These are phyloP conservation scores for Plasmodium billcollinsi DNA, from an alignment of 169 alveolate genomes.

Conservation along the genomic window DNA sequence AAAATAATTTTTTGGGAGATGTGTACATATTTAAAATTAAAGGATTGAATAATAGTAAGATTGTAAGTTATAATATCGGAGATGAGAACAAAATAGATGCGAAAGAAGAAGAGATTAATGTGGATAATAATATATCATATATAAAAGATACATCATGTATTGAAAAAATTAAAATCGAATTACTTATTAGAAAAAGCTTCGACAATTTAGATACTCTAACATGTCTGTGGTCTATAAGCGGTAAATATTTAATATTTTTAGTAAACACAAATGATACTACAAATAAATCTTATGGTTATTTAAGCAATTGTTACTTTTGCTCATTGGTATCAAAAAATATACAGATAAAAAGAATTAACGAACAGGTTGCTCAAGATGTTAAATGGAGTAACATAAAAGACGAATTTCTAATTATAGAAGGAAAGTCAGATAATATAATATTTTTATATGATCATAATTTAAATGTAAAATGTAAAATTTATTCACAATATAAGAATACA, in stretches of 20 bases:
- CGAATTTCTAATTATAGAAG: constrained; percentile 83
- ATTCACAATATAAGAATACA: constrained; percentile 83
- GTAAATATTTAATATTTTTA: constrained; percentile 35
- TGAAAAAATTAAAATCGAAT: background rate
- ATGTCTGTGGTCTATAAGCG: constrained; percentile 32
- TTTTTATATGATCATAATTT: constrained; percentile 79
- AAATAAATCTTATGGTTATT: constrained; percentile 43
- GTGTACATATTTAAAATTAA: constrained; percentile 41
- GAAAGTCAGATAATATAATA: constrained; percentile 83
- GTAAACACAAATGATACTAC: constrained; percentile 52
- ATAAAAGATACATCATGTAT: background rate
- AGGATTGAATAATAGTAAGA: background rate
- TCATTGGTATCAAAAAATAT: constrained; percentile 28
- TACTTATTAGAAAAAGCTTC: constrained; percentile 17
- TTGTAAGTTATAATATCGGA: no score
- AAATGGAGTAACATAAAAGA: constrained; percentile 83
- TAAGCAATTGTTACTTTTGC: constrained; percentile 60
- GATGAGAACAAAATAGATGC: background rate
- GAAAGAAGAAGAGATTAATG: background rate
- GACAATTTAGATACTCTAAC: constrained; percentile 14
- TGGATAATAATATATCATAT: background rate
- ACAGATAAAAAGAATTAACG: constrained; percentile 74
- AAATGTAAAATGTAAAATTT: constrained; percentile 75
- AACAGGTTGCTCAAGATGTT: constrained; percentile 83
- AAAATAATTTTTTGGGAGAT: constrained; percentile 59